Conservation (phyloP, 768 basidiomycete genomes). For the Baorangia bicolor region DNA sequence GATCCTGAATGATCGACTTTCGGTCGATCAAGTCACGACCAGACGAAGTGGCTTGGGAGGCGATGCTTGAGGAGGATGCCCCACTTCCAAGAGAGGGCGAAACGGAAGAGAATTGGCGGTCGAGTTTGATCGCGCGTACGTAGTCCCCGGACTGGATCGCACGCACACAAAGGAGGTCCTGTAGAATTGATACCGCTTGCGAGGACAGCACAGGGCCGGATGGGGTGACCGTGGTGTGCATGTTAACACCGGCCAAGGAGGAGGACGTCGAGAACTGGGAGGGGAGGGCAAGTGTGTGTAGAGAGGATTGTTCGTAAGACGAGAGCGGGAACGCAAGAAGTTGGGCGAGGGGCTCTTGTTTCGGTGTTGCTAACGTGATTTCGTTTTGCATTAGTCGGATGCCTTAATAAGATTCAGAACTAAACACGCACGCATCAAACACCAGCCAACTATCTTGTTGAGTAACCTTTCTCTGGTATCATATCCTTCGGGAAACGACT, state of each 20-base stretch:
- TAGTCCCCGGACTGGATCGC: constrained; percentile 72
- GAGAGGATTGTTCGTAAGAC: constrained; percentile 55
- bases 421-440: constrained; percentile 58
- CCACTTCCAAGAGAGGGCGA: constrained; percentile 30
- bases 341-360: constrained; percentile 53
- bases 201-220: constrained; percentile 35
- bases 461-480: constrained; percentile 55
- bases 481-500: constrained; percentile 62
- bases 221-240: background rate
- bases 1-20: constrained; percentile 66
- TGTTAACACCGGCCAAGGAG: constrained; percentile 9
- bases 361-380: constrained; percentile 51
- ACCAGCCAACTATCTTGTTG: constrained; percentile 63
- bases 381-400: background rate
- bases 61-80: constrained; percentile 10
- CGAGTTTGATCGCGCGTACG: constrained; percentile 71
- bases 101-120: constrained; percentile 56
- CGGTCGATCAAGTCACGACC: constrained; percentile 42
- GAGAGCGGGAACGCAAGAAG: constrained; percentile 68
- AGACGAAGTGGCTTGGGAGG: constrained; percentile 24
- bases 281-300: constrained; percentile 58
- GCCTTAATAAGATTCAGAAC: background rate
- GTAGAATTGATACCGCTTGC: constrained; percentile 55
- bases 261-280: constrained; percentile 39
- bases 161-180: constrained; percentile 78